Conservation (phyloP, 257 asterid species). For the Apocynum venetum region DNA sequence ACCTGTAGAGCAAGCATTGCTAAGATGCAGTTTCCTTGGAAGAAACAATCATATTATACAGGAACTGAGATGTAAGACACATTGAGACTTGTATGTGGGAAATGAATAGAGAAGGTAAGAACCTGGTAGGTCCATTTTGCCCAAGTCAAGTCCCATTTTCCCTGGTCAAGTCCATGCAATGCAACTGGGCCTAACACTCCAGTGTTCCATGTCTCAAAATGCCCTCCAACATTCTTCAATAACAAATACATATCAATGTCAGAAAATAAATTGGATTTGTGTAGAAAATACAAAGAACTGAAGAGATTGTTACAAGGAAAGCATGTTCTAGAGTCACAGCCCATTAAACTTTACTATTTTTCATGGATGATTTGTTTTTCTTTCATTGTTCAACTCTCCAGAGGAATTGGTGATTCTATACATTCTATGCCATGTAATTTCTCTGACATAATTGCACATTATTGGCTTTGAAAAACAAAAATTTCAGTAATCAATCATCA, state of each 20-base stretch:
- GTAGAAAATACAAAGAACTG: not conserved
- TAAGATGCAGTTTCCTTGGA: constrained; percentile 19
- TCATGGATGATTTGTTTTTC: not conserved
- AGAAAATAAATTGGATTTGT: constrained; percentile 14
- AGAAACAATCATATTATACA: not conserved
- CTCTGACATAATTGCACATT: not conserved
- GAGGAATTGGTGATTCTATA: not conserved
- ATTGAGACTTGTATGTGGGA: not conserved
- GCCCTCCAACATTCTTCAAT: constrained; percentile 68
- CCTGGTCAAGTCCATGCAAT: constrained; percentile 68
- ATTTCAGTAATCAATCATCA: not conserved
- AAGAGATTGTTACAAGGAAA: not conserved
- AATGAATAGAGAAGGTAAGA: not conserved
- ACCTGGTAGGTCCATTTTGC: constrained; percentile 92
- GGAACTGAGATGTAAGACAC: constrained; percentile 8
- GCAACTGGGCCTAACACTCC: constrained; percentile 80
- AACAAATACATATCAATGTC: constrained; percentile 7
- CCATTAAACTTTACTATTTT: too few relatives aligned
- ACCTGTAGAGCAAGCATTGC: constrained; percentile 47
- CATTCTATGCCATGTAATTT: not conserved
- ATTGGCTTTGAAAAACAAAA: not conserved
- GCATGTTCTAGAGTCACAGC: not conserved
- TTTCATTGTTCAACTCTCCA: not conserved
- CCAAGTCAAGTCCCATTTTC: constrained; percentile 73
- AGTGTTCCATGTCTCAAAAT: constrained; percentile 68